Evolutionary conservation across 176 grass and related monocot species (phyloP), one percentile per base, ranked within the genome.

Genomic region (Oryza rufipogon): DNA sequence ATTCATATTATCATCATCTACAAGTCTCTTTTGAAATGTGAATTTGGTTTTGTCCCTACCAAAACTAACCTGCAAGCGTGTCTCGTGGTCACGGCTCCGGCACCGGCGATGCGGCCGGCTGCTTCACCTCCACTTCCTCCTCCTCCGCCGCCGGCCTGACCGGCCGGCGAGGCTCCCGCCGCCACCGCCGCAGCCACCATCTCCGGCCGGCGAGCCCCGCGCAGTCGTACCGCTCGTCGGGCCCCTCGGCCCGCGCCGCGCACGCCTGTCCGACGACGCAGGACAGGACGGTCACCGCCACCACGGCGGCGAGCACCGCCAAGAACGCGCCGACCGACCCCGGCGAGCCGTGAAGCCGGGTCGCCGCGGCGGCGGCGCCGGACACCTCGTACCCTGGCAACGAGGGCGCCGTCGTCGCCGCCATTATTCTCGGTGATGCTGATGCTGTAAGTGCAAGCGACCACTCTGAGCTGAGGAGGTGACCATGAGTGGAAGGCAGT

Each of bases 141-240:
- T 52, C 83, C 32, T 38, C 38, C 6, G 58, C 39, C 1, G 70
- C 0, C 47, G 54, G 83, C 71, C 73, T 70, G 22, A 76, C 60
- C 4, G 80, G 42, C 5, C 48, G 36, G 38, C 87, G 77, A 65
- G 68, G 67, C 9, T 71, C 17, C 68, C 88, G 56, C 52, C 73
- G 30, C 73, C 76, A 81, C 61, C 74, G 66, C 73, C 76, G 72
- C 61, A 61, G 66, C 34, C 85, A 85, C 46, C 84, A 51, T 58
- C 89, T 66, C 71, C 78, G 44, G 42, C 44, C 77, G 3, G 61
- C 76, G 2, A 86, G 83, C 45, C 68, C 74, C 2, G 80, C 75
- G 84, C 96, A 98, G 58, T 95, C 87, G 42, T 98, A 95, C 45
- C 54, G 75, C 26, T 92, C 87, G 48, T 98, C 96, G 0, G 91